Evolutionary conservation across 495 filamentous ascomycete species (phyloP), one percentile per base, ranked within the genome.

Genomic region (Immersiella caudata): DNA sequence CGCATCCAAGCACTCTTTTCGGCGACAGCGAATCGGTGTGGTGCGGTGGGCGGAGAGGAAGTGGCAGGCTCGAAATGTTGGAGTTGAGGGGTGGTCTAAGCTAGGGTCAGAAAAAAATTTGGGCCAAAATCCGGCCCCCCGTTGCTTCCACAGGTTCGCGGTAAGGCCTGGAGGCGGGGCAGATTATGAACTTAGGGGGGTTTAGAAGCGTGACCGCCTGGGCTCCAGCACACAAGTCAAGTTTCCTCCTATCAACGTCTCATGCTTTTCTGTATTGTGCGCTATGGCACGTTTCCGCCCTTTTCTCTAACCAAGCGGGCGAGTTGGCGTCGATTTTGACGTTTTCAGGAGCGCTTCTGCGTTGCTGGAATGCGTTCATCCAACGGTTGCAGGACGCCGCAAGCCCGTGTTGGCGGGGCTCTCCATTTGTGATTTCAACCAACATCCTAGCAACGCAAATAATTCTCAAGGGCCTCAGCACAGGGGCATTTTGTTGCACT

Each of bases 81-180:
- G 70, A 62, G 71, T 64, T 62, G 65, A 63, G 67, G 67, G 62
- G 54, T 27, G 68, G 68, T 21, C 50, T 61, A 62, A 70, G 65
- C 67, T 70, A 62, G 62, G 25, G 64, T 72, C 14, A 71, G 65
- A 76, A 78, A 78, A n/a, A 76, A 76, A 74, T 76, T 78, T 76
- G 73, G 75, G 71, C 71, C 68, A 74, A 69, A 77, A 74, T 75
- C 57, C 67, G 66, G 54, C 56, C 60, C 64, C 55, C 51, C 56
- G 40, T 67, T 33, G 29, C 29, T 69, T 58, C 63, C 58, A 56
- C 50, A 56, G 58, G 51, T 33, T 63, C 64, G n/a, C 66, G 67
- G 60, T 65, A 36, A 59, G 49, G 61, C 46, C 62, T 59, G 66
- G 70, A 73, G 71, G 73, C 71, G 73, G 73, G 73, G 73, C 73